Conservation (phyloP, 257 asterid species). For the Fraxinus quadrangulata region DNA sequence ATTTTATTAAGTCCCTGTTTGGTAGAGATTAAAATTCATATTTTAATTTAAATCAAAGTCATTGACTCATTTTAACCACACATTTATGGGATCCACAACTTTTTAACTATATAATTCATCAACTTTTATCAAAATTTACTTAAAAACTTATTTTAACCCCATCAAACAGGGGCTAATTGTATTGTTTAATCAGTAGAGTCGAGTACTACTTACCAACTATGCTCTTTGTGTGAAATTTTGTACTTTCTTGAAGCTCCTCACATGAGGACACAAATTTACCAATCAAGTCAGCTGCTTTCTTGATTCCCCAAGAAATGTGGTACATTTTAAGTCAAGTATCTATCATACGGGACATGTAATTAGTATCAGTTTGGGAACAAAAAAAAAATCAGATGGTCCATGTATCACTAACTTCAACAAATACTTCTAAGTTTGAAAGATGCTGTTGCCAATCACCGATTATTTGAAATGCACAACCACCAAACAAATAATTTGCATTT, state of each 20-base stretch:
- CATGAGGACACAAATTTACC: not conserved
- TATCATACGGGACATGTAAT: not conserved
- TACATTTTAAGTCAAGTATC: not conserved
- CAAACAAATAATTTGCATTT: not conserved
- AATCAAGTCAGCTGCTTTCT: not conserved
- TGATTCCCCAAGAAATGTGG: conserved; percentile 1
- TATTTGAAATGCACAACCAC: conserved; percentile 3
- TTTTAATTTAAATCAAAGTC: too few species aligned
- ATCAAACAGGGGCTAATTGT: too few species aligned
- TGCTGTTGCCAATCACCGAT: conserved; percentile 15
- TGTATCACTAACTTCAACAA: conserved; percentile 28
- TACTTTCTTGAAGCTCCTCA: conserved; percentile 17
- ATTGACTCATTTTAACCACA: too few species aligned
- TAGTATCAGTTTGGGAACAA: not conserved
- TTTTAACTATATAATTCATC: too few species aligned
- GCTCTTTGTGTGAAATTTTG: too few species aligned
- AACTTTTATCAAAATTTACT: too few species aligned
- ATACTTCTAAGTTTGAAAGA: conserved; percentile 13
- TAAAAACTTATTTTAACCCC: too few species aligned
- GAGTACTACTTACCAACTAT: not conserved
- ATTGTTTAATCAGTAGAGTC: not conserved
- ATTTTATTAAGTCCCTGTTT: too few species aligned
- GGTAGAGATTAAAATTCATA: too few species aligned
- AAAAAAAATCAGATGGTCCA: conserved; percentile 24
- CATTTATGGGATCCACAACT: too few species aligned